Conservation (phyloP, 139 green algal genomes). For the Edaphochlamys debaryana region DNA sequence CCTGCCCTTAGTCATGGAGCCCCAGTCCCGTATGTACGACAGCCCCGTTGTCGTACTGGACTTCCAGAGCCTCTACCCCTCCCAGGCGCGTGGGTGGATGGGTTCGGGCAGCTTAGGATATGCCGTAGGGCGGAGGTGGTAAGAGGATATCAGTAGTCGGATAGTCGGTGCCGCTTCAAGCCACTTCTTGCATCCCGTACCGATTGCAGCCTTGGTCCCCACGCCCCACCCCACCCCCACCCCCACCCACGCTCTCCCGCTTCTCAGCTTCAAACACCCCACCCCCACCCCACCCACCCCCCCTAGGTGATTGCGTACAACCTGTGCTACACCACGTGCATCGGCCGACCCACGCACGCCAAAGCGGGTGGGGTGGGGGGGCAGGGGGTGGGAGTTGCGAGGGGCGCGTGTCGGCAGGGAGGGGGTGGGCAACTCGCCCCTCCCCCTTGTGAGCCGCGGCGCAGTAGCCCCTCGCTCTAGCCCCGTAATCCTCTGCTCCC, state of each 20-base stretch:
- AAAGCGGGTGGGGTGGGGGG: slow-evolving; percentile 26
- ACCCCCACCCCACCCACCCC: background rate
- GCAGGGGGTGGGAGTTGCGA: background rate
- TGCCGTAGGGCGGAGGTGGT: too few species aligned
- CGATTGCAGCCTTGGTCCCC: too few species aligned
- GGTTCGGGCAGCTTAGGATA: too few species aligned
- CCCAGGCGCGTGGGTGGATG: slow-evolving; percentile 20
- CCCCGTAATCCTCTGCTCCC: too few species aligned
- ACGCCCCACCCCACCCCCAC: background rate
- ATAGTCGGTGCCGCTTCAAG: too few species aligned
- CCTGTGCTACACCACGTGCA: slow-evolving; percentile 94
- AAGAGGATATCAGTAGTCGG: too few species aligned
- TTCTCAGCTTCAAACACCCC: too few species aligned
- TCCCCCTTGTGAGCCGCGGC: too few species aligned
- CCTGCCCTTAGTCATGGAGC: slow-evolving; percentile 98
- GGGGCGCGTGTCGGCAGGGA: background rate
- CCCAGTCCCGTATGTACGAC: slow-evolving; percentile 84
- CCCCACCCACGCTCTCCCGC: background rate
- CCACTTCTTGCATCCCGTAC: too few species aligned
- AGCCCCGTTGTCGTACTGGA: slow-evolving; percentile 94
- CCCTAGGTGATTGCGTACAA: slow-evolving; percentile 97
- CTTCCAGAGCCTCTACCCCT: slow-evolving; percentile 98
- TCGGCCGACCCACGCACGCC: slow-evolving; percentile 79
- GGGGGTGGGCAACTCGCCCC: too few species aligned
- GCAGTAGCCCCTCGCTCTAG: too few species aligned